Conservation (phyloP, 2,329 filamentous ascomycete genomes). For the Dothideomycetes sp. region DNA sequence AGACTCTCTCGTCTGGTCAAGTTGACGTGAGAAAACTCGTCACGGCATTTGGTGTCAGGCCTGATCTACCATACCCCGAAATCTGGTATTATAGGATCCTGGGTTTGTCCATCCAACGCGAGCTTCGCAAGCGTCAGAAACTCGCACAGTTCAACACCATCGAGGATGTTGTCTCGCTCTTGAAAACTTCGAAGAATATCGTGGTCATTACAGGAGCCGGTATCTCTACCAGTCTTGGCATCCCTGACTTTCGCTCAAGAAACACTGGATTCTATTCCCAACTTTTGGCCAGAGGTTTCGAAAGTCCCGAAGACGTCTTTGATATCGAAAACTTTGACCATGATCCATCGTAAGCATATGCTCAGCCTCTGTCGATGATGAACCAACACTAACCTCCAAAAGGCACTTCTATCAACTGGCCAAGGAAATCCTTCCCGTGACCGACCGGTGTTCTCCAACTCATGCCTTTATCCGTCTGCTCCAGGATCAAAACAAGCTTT, state of each 20-base stretch:
- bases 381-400: background rate
- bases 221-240: constrained; percentile 92
- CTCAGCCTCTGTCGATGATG: background rate
- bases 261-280: constrained; percentile 85
- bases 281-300: constrained; percentile 65
- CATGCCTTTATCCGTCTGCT: constrained; percentile 89
- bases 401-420: constrained; percentile 82
- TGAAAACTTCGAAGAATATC: constrained; percentile 70
- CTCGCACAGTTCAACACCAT: constrained; percentile 72
- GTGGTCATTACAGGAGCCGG: constrained; percentile 91
- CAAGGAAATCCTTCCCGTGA: constrained; percentile 76
- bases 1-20: constrained; percentile 58
- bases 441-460: constrained; percentile 71
- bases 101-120: constrained; percentile 66
- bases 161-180: constrained; percentile 73
- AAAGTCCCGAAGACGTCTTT: constrained; percentile 90
- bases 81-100: constrained; percentile 62
- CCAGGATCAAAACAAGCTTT: constrained; percentile 76
- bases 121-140: constrained; percentile 74
- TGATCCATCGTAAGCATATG: constrained; percentile 50
- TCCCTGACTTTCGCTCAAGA: constrained; percentile 93
- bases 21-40: constrained; percentile 76
- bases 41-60: constrained; percentile 72
- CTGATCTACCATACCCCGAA: constrained; percentile 64
- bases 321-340: constrained; percentile 79